Percentiles rank a stretch among this genome's conserved stretches.
phyloP scores from a whole-genome alignment of 768 basidiomycete genomes.

The Lactarius indigo region DNA sequence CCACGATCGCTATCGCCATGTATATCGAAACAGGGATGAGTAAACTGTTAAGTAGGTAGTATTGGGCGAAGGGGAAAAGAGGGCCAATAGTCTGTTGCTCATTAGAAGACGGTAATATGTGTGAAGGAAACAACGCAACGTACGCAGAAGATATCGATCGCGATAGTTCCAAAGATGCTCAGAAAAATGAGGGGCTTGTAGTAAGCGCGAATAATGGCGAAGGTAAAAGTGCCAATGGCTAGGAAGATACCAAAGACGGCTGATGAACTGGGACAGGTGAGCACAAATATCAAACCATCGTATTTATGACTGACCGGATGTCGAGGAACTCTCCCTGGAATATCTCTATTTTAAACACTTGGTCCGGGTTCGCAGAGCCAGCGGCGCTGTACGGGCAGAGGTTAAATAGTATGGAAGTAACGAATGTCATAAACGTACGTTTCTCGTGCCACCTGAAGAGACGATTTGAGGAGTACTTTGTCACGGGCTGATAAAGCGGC shows the following conservation, averaged over 20 bases:
- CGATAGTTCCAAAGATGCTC: constrained; percentile 47
- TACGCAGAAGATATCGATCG: constrained; percentile 43
- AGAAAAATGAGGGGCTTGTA: constrained; percentile 44
- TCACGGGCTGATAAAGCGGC: constrained; percentile 41
- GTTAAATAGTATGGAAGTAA: background rate
- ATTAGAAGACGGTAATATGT: background rate
- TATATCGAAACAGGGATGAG: constrained; percentile 45
- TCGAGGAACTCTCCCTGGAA: constrained; percentile 53
- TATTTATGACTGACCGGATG: constrained; percentile 29
- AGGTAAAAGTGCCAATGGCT: constrained; percentile 41
- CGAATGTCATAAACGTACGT: constrained; percentile 28
- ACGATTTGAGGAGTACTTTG: constrained; percentile 32
- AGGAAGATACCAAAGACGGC: constrained; percentile 49
- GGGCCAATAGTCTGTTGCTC: constrained; percentile 41
- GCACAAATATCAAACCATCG: background rate
- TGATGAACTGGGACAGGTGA: constrained; percentile 34
- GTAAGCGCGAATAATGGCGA: constrained; percentile 46
- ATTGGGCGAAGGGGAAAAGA: constrained; percentile 45
- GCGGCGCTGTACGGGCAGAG: constrained; percentile 28
- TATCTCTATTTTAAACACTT: constrained; percentile 37
- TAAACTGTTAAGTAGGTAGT: constrained; percentile 42
- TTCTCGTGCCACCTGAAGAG: constrained; percentile 31
- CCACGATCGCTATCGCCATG: constrained; percentile 45
- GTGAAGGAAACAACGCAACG: constrained; percentile 15
- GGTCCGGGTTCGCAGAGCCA: constrained; percentile 39